phyloP scores from a whole-genome alignment of 1,284 basidiomycete genomes.

The Apiotrichum porosum region DNA sequence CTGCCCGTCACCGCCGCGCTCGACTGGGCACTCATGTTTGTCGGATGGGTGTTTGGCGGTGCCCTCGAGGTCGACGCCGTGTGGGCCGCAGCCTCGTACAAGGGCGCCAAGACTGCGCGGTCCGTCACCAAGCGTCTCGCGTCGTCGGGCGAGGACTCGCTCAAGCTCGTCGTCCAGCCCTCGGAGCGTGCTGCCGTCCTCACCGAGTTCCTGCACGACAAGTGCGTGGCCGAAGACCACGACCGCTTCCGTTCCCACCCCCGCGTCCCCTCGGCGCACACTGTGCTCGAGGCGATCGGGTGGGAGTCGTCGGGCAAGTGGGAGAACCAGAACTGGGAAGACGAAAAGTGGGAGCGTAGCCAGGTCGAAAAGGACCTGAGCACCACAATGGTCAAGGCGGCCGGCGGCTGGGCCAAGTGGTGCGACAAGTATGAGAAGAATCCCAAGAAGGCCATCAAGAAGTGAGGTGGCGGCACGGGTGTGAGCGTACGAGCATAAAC shows the following conservation, averaged over 20 bases:
- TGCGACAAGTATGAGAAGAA: constrained; percentile 16
- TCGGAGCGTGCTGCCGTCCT: constrained; percentile 4
- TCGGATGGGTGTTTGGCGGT: constrained; percentile 22
- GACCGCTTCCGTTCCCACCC: constrained; percentile 3
- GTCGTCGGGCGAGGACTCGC: constrained; percentile 2
- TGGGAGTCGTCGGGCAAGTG: constrained; percentile 13
- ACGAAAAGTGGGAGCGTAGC: constrained; percentile 19
- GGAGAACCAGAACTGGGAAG: constrained; percentile 20
- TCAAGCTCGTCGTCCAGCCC: constrained; percentile 6
- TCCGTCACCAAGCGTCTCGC: constrained; percentile 17
- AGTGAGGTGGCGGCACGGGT: too few species aligned
- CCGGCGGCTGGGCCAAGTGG: constrained; percentile 19
- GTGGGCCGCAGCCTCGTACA: constrained; percentile 15
- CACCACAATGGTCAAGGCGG: constrained; percentile 18
- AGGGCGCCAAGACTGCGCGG: constrained; percentile 20
- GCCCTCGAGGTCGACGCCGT: constrained; percentile 20
- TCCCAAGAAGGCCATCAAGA: constrained; percentile 13
- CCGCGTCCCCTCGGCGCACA: constrained; percentile 2
- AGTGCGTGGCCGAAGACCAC: constrained; percentile 3
- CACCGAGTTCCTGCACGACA: constrained; percentile 5
- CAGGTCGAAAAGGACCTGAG: constrained; percentile 18
- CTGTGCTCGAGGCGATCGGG: constrained; percentile 16
- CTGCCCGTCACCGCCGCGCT: constrained; percentile 12
- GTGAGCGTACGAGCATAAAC: too few species aligned
- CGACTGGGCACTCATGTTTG: constrained; percentile 19